Base-by-base conservation (phyloP, 495 filamentous ascomycete genomes). In the Symbiotaphrina buchneri region DNA sequence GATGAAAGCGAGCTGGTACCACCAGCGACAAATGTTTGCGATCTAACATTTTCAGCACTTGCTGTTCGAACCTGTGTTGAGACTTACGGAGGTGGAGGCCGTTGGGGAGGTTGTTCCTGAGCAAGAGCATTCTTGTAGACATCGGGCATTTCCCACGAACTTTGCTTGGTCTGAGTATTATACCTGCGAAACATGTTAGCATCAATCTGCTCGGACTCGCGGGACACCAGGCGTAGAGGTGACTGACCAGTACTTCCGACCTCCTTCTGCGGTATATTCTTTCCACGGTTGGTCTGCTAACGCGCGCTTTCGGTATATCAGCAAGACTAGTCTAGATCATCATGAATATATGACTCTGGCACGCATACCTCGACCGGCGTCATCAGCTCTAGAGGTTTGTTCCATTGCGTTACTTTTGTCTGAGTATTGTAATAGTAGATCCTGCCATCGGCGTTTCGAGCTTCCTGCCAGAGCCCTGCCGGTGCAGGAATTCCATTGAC, bases 91-190 rank as follows among this genome's bases (percentile, higher is more conserved):
- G 62, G 59, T 38, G 56, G 39, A 7, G 58, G 45, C 32, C 60
- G 52, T 11, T 47, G 48, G 25, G 58, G 39, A 26, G 58, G 52
- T 20, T 47, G 63, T 47, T 36, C 61, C 53, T 52, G 67, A 45
- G 74, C 55, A 47, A 72, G 52, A 43, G 79, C 61, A 47, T 66
- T 50, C 42, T 76, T 81, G 56, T 82, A 84, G 32, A 61, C 71
- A 27, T 81, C 75, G 32, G 85, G 85, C 64, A 93, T 90, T 35
- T 83, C 74, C 87, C 87, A 97, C 30, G 77, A 77, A 50, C 79
- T 95, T 53, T 80, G 64, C 56, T 87, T 85, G 22, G 70, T 85
- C 46, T 92, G 75, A 2, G 70, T 76, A 47, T 95, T 81, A 47
- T 78, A 70, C 31, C 30, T 21, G 29, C n/a, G 8, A 2, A 2